A percentile compares a stretch with the other conserved stretches of the same genome.
These are phyloP conservation scores for Dactylella cylindrospora DNA, from an alignment of 2,329 filamentous ascomycete species.

Conservation along the genomic window DNA sequence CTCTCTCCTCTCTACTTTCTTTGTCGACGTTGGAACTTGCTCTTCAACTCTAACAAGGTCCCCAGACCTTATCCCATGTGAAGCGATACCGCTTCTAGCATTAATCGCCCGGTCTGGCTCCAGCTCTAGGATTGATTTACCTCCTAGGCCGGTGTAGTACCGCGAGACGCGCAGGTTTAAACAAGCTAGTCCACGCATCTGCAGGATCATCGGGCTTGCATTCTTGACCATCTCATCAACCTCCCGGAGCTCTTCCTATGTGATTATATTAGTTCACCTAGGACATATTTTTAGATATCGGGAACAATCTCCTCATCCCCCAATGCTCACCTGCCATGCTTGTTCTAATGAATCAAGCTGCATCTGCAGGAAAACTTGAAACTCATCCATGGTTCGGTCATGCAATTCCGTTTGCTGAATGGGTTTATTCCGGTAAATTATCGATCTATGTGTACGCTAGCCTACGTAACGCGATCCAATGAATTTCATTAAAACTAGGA, in stretches of 20 bases:
- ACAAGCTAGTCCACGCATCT: conserved; percentile 76
- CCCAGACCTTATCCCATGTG: conserved; percentile 73
- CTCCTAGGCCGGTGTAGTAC: conserved; percentile 84
- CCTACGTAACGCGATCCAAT: no score
- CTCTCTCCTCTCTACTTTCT: conserved; percentile 71
- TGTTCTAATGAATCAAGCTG: conserved; percentile 22
- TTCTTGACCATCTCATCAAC: conserved; percentile 9
- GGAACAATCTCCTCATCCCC: no score
- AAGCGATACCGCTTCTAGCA: conserved; percentile 60
- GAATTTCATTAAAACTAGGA: no score
- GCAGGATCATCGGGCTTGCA: conserved; percentile 48
- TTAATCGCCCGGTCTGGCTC: conserved; percentile 66
- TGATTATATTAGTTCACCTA: no score
- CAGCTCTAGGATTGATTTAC: conserved; percentile 85
- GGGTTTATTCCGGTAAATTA: no score
- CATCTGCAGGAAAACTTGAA: conserved; percentile 15
- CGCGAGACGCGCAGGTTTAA: conserved; percentile 72
- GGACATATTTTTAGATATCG: no score
- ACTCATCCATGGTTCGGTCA: conserved; percentile 1
- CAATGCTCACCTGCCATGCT: conserved; percentile 10
- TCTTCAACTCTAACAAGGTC: conserved; percentile 77
- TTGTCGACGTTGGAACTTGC: conserved; percentile 69
- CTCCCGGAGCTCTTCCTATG: conserved; percentile 12
- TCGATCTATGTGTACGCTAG: no score
- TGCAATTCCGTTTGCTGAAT: no score